phyloP scores from a whole-genome alignment of 495 filamentous ascomycete species.

The Hypoxylon trugodes region DNA sequence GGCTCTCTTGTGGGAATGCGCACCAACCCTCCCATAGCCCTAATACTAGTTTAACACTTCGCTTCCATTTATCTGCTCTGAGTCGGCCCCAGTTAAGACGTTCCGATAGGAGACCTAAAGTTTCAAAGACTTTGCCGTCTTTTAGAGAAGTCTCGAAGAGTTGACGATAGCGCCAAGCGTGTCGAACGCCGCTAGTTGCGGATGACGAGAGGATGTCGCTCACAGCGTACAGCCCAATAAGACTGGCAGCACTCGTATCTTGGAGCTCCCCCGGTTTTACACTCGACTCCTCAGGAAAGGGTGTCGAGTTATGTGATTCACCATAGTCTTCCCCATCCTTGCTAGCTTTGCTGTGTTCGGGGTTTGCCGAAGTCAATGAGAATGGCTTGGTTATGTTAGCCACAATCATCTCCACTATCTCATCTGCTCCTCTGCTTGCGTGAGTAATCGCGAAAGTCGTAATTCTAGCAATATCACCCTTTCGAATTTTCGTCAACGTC shows the following conservation, averaged over 20 bases:
- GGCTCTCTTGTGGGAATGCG: constrained; percentile 79
- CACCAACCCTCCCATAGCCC: constrained; percentile 89
- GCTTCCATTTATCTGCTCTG: constrained; percentile 88
- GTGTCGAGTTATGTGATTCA: constrained; percentile 46
- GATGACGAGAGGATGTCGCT: constrained; percentile 90
- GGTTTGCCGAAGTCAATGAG: constrained; percentile 66
- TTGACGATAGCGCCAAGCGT: constrained; percentile 90
- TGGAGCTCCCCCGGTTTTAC: constrained; percentile 42
- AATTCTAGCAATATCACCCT: constrained; percentile 86
- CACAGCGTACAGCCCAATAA: constrained; percentile 85
- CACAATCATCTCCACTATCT: constrained; percentile 88
- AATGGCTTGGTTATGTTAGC: constrained; percentile 80
- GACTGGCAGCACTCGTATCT: constrained; percentile 76
- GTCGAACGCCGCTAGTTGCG: constrained; percentile 80
- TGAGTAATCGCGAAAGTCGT: constrained; percentile 92
- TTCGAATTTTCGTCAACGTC: constrained; percentile 74
- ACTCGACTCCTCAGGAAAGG: constrained; percentile 48
- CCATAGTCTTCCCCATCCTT: constrained; percentile 51
- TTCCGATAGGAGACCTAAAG: constrained; percentile 79
- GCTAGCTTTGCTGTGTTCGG: constrained; percentile 51
- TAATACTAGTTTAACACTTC: constrained; percentile 77
- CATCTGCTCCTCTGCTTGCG: constrained; percentile 77
- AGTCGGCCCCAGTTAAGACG: constrained; percentile 83
- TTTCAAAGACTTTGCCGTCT: constrained; percentile 76
- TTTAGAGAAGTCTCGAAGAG: constrained; percentile 82